phyloP scores from a whole-genome alignment of 805 yeast species.

The Metschnikowia baotianmanensis region DNA sequence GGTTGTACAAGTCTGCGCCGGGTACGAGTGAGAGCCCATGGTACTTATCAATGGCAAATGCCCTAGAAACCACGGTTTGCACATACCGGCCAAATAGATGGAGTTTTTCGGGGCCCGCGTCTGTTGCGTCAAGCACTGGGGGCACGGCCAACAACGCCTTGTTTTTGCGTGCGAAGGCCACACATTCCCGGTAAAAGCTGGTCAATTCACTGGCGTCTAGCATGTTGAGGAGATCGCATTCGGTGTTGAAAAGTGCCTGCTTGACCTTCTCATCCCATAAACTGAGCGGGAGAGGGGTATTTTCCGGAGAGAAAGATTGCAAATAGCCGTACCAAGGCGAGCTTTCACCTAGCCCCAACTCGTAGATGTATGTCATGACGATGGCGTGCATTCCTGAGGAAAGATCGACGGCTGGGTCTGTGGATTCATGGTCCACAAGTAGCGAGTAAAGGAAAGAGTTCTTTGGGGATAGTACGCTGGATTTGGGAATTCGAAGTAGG shows the following conservation, averaged over 20 bases:
- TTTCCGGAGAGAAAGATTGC: conserved; percentile 44
- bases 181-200: conserved; percentile 38
- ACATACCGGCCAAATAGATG: conserved; percentile 54
- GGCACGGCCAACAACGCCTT: conserved; percentile 35
- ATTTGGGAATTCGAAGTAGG: conserved; percentile 61
- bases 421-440: conserved; percentile 48
- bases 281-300: conserved; percentile 53
- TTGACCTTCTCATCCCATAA: conserved; percentile 59
- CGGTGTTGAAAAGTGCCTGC: conserved; percentile 54
- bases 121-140: conserved; percentile 24
- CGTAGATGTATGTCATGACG: conserved; percentile 70
- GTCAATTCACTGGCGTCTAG: conserved; percentile 47
- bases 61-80: conserved; percentile 68
- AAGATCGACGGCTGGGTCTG: conserved; percentile 32
- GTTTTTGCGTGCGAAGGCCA: conserved; percentile 39
- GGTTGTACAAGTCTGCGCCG: conserved; percentile 88
- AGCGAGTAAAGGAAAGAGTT: conserved; percentile 66
- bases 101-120: conserved; percentile 25
- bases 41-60: conserved; percentile 75
- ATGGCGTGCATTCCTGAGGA: conserved; percentile 59
- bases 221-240: conserved; percentile 58
- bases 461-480: conserved; percentile 53
- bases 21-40: conserved; percentile 82
- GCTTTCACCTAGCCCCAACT: conserved; percentile 48
- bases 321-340: conserved; percentile 85